Percentiles rank a stretch among this genome's conserved stretches.
Evolutionary conservation across 1,284 basidiomycete species (phyloP).

Genomic region (Pyrrhoderma noxium): DNA sequence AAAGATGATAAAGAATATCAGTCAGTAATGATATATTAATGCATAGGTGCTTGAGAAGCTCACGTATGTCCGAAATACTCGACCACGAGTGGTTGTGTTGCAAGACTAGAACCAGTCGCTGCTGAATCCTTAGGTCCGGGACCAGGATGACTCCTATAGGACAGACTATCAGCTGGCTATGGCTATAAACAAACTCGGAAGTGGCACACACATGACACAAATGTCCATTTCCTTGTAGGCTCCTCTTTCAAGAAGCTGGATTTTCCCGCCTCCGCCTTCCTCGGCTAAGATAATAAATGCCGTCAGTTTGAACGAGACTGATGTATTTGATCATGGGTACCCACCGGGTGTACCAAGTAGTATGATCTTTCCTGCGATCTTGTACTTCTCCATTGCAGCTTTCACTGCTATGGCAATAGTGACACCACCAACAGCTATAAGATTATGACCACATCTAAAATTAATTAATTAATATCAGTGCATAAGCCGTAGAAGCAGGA

Average conservation of each 20-base stretch:
- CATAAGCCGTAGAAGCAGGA: neutral
- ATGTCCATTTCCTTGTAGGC: conserved; percentile 37
- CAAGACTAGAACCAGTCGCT: conserved; percentile 24
- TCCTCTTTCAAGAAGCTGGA: conserved; percentile 32
- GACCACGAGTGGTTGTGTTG: conserved; percentile 22
- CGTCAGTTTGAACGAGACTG: neutral
- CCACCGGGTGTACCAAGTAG: conserved; percentile 39
- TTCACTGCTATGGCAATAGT: conserved; percentile 34
- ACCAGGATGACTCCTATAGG: conserved; percentile 20
- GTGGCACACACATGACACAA: conserved; percentile 29
- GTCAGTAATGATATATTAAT: neutral
- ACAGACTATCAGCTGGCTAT: neutral
- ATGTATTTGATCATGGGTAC: conserved; percentile 1
- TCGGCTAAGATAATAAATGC: conserved; percentile 30
- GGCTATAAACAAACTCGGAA: neutral
- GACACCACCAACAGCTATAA: conserved; percentile 42
- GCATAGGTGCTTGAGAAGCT: neutral
- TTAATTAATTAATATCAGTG: neutral
- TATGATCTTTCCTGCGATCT: conserved; percentile 35
- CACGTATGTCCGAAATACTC: conserved; percentile 26
- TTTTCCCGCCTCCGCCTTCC: conserved; percentile 41
- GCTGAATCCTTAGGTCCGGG: conserved; percentile 21
- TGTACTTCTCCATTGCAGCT: conserved; percentile 30
- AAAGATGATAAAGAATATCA: neutral
- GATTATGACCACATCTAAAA: conserved; percentile 37